Percentiles rank a stretch among this genome's conserved stretches.
phyloP scores from a whole-genome alignment of 2,329 filamentous ascomycete species.

The Colletotrichum brevisporum region DNA sequence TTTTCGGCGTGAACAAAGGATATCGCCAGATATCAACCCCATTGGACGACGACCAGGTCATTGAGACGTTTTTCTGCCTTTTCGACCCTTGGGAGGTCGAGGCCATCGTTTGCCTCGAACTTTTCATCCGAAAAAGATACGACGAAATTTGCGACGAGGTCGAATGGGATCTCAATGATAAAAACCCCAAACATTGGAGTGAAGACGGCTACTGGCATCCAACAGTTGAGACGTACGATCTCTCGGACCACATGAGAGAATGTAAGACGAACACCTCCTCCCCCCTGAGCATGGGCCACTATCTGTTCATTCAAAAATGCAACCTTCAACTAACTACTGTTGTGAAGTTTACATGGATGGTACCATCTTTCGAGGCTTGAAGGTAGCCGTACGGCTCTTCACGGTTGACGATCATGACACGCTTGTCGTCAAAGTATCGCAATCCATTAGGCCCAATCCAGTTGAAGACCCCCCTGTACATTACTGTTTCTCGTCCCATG shows the following conservation, averaged over 20 bases:
- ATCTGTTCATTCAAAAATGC: too few species aligned
- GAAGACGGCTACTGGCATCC: neutral
- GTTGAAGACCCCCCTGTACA: neutral
- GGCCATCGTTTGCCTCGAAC: constrained; percentile 38
- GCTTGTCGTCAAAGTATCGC: neutral
- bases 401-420: constrained; percentile 1
- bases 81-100: constrained; percentile 43
- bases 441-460: neutral
- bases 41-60: constrained; percentile 25
- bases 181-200: neutral
- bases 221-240: neutral
- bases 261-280: neutral
- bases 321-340: neutral
- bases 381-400: constrained; percentile 1
- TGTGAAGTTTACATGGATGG: constrained; percentile 8
- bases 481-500: neutral
- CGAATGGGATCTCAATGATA: constrained; percentile 17
- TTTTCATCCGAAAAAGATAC: constrained; percentile 38
- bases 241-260: neutral
- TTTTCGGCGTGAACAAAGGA: constrained; percentile 29
- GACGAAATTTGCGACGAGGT: constrained; percentile 27
- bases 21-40: neutral
- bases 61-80: constrained; percentile 27
- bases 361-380: constrained; percentile 4
- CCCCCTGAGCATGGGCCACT: too few species aligned